Evolutionary conservation across 225 moss, liverwort and hornwort species (phyloP).

Genomic region (Ulota crispa): DNA sequence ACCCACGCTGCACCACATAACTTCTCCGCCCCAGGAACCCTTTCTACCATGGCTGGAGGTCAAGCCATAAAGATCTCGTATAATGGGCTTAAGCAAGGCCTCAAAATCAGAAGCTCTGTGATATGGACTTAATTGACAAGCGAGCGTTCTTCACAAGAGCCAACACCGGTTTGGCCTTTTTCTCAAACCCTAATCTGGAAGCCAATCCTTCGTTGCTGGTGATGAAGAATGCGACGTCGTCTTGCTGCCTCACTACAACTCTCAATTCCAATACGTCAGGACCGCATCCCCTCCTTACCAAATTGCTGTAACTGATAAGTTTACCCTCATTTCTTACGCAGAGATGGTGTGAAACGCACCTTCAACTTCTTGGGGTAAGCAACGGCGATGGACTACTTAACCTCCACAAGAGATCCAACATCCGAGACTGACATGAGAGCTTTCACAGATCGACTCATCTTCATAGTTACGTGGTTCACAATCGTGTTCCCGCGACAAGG

Average conservation of each 20-base stretch:
- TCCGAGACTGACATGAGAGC: conserved; percentile 42
- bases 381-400: conserved; percentile 42
- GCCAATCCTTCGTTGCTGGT: conserved; percentile 47
- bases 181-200: conserved; percentile 40
- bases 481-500: conserved; percentile 56
- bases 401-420: conserved; percentile 41
- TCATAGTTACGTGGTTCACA: conserved; percentile 58
- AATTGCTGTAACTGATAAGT: background rate
- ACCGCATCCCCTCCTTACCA: background rate
- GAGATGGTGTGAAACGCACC: conserved; percentile 1
- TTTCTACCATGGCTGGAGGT: no score
- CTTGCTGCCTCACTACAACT: conserved; percentile 47
- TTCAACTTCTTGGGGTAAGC: conserved; percentile 46
- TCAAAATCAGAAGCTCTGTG: background rate
- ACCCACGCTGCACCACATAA: no score
- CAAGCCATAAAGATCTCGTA: no score
- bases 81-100: background rate
- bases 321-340: background rate
- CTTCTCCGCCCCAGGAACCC: no score
- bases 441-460: conserved; percentile 46
- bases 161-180: conserved; percentile 22
- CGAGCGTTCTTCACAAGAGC: conserved; percentile 30
- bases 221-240: conserved; percentile 50
- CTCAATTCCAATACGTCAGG: conserved; percentile 45
- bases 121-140: conserved; percentile 24